Evolutionary conservation across 305 asterid species (phyloP).

Genomic region (Plantago coronopus): DNA sequence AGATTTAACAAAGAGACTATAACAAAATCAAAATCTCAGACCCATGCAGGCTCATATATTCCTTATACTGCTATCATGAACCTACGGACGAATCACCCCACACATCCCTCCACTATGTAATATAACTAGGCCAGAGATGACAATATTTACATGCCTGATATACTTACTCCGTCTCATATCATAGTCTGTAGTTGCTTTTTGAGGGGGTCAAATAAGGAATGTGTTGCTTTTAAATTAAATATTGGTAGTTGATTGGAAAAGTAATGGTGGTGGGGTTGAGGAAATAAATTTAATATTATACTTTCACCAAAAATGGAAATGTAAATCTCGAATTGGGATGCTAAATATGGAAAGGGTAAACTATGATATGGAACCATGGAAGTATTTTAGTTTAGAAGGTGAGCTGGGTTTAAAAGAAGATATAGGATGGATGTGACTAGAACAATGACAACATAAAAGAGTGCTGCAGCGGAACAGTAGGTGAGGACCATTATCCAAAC

Average conservation of each 20-base stretch:
- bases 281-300: no score
- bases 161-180: no score
- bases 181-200: no score
- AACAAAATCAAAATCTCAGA: background rate
- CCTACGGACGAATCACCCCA: background rate
- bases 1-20: background rate
- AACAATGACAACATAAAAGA: background rate
- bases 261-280: background rate
- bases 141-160: background rate
- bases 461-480: background rate
- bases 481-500: no score
- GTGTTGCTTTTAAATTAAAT: no score
- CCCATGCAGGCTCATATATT: background rate
- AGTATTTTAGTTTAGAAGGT: background rate
- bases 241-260: background rate
- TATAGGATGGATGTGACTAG: background rate
- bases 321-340: no score
- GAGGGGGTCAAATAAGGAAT: no score
- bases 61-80: background rate
- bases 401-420: background rate
- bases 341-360: no score
- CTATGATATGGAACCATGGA: no score
- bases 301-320: no score
- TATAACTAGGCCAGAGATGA: background rate
- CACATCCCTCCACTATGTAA: no score